phyloP scores from a whole-genome alignment of 257 asterid genomes.

The Solanum phureja region DNA sequence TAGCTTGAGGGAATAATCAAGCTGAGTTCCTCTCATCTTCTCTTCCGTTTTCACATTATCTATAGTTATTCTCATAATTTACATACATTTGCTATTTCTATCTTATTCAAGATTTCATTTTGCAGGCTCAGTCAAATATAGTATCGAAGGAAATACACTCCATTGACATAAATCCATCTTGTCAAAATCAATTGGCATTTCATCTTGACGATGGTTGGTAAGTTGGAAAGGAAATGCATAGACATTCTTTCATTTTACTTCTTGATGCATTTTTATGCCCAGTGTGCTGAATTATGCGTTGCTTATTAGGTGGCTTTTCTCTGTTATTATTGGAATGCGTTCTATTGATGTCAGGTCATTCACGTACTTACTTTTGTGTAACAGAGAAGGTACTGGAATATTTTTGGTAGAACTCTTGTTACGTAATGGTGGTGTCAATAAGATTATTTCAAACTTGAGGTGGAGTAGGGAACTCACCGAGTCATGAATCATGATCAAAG shows the following conservation, averaged over 20 bases:
- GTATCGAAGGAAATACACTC: conserved; percentile 74
- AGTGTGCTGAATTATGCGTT: not conserved
- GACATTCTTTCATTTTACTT: not conserved
- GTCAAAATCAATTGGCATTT: conserved; percentile 86
- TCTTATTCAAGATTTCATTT: not conserved
- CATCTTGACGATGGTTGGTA: conserved; percentile 99
- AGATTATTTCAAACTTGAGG: not conserved
- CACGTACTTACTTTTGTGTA: not conserved
- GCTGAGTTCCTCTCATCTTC: not conserved
- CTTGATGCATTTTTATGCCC: not conserved
- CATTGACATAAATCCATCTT: conserved; percentile 74
- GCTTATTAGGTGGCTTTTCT: not conserved
- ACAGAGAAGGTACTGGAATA: not conserved
- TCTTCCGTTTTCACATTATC: not conserved
- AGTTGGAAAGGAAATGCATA: conserved; percentile 14
- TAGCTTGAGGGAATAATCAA: not conserved
- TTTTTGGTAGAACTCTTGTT: not conserved
- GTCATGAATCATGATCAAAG: not conserved
- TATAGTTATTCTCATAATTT: not conserved
- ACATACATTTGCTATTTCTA: not conserved
- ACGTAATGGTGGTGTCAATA: not conserved
- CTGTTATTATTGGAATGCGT: not conserved
- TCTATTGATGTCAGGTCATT: not conserved
- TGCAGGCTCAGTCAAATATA: conserved; percentile 88
- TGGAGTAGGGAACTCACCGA: not conserved